Percentiles rank a stretch among this genome's conserved stretches.
These are phyloP conservation scores for Starmera quercuum DNA, from an alignment of 805 yeast genomes.

Conservation along the genomic window DNA sequence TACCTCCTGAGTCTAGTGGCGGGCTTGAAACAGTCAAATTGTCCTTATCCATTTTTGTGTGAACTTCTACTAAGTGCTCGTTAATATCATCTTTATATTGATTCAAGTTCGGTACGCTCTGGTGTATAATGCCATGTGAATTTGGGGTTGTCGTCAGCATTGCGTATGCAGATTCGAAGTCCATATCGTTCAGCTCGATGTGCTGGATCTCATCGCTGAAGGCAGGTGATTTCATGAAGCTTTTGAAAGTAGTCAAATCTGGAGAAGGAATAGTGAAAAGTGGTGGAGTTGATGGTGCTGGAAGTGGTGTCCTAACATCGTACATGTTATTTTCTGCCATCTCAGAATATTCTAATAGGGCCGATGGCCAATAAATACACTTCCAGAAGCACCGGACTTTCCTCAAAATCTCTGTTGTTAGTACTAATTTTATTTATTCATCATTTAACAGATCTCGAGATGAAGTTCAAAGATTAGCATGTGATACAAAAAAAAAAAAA, in stretches of 20 bases:
- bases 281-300: slow-evolving; percentile 10
- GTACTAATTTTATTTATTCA: no score
- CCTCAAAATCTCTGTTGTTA: no score
- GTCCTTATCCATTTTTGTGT: slow-evolving; percentile 1
- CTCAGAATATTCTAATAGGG: no score
- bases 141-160: slow-evolving; percentile 17
- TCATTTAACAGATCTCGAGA: no score
- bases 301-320: slow-evolving; percentile 1
- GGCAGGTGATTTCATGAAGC: slow-evolving; percentile 1
- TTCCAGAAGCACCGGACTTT: no score
- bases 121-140: slow-evolving; percentile 1
- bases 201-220: background rate
- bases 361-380: no score
- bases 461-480: no score
- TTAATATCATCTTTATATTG: background rate
- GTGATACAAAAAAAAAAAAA: no score
- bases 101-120: background rate
- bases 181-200: slow-evolving; percentile 14
- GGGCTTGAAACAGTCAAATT: background rate
- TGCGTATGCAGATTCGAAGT: slow-evolving; percentile 21
- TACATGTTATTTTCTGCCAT: no score
- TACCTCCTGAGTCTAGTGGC: slow-evolving; percentile 5
- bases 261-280: slow-evolving; percentile 7
- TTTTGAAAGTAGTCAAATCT: slow-evolving; percentile 4
- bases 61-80: background rate